Conservation (phyloP, 78 protist species). For the Dictyostelium capitatum region DNA sequence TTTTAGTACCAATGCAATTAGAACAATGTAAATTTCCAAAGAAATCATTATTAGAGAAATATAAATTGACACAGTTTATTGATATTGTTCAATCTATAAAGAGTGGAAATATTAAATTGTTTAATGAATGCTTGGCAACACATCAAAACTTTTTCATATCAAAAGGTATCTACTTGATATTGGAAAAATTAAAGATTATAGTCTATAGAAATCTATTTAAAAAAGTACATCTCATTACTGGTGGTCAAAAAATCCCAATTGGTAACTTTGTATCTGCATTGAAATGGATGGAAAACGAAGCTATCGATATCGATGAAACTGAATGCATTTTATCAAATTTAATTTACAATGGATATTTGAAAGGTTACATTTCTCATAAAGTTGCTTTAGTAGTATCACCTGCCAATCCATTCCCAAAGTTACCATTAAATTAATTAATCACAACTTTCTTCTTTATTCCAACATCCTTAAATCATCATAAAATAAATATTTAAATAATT, state of each 20-base stretch:
- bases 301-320: constrained; percentile 70
- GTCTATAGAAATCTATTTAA: constrained; percentile 81
- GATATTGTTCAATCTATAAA: constrained; percentile 71
- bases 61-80: constrained; percentile 59
- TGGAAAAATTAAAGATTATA: constrained; percentile 71
- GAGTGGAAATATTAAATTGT: constrained; percentile 70
- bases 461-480: background rate
- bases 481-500: too few relatives aligned
- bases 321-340: constrained; percentile 80
- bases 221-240: constrained; percentile 33
- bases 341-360: constrained; percentile 74
- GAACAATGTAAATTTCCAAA: constrained; percentile 74
- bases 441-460: background rate
- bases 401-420: constrained; percentile 70
- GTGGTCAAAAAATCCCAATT: constrained; percentile 60
- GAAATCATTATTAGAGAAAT: constrained; percentile 40
- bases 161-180: constrained; percentile 79
- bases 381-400: constrained; percentile 68
- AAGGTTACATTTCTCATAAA: constrained; percentile 83
- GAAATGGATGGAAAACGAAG: constrained; percentile 75
- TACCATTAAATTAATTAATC: constrained; percentile 19
- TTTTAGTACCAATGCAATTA: constrained; percentile 81
- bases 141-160: constrained; percentile 79
- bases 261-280: constrained; percentile 53
- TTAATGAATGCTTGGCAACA: constrained; percentile 53